These are phyloP conservation scores for Puccinia hordei DNA, from an alignment of 1,284 basidiomycete genomes.

Conservation along the genomic window DNA sequence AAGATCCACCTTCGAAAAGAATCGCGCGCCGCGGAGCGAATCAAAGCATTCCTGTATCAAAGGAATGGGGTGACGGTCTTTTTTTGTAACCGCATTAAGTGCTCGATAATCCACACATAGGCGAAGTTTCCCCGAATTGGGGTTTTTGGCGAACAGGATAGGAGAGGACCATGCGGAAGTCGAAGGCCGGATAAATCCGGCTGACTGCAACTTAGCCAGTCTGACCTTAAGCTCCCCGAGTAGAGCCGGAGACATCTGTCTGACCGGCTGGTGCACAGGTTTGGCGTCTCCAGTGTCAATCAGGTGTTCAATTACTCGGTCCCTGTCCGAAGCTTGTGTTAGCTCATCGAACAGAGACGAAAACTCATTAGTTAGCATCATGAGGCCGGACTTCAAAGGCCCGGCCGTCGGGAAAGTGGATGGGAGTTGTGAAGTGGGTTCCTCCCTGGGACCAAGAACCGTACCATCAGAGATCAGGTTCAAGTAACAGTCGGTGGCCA, in stretches of 20 bases:
- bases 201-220: background rate
- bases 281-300: constrained; percentile 8
- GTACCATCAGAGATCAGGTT: background rate
- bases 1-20: constrained; percentile 29
- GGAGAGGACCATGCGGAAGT: constrained; percentile 17
- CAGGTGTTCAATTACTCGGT: background rate
- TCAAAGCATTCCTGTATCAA: constrained; percentile 25
- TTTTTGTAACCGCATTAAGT: constrained; percentile 26
- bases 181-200: too few relatives aligned
- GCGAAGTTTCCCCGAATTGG: background rate
- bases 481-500: background rate
- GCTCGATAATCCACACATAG: constrained; percentile 16
- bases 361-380: background rate
- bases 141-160: background rate
- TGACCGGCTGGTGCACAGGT: constrained; percentile 12
- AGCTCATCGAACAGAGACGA: background rate
- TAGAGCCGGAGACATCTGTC: background rate
- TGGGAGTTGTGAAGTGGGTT: background rate
- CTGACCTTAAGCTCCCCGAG: background rate
- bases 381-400: background rate
- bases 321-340: background rate
- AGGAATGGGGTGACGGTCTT: constrained; percentile 19
- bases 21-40: background rate
- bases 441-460: background rate
- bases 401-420: background rate